Evolutionary conservation across 257 asterid genomes (phyloP).

Genomic region (Ilex asprella): DNA sequence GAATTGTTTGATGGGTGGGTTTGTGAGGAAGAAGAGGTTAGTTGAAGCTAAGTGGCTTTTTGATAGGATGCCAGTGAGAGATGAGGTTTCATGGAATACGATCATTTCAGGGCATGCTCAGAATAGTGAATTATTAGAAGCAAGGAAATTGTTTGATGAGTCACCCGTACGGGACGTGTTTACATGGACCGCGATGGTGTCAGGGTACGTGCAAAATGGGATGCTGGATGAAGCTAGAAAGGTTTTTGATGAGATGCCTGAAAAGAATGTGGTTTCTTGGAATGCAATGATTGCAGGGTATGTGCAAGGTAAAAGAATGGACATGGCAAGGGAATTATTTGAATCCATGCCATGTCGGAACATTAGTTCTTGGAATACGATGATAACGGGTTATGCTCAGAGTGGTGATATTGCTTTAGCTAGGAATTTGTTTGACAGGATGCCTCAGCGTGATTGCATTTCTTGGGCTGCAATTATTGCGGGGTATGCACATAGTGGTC

Average conservation of each 20-base stretch:
- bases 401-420: constrained; percentile 56
- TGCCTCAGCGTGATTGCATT: constrained; percentile 77
- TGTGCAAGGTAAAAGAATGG: constrained; percentile 62
- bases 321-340: constrained; percentile 67
- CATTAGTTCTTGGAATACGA: constrained; percentile 85
- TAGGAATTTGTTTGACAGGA: constrained; percentile 53
- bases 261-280: constrained; percentile 80
- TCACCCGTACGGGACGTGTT: constrained; percentile 66
- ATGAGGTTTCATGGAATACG: constrained; percentile 83
- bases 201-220: constrained; percentile 80
- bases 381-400: constrained; percentile 86
- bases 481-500: constrained; percentile 72
- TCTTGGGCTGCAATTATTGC: constrained; percentile 96
- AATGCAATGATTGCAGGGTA: constrained; percentile 92
- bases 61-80: constrained; percentile 66
- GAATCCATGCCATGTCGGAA: constrained; percentile 74
- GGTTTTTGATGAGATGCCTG: constrained; percentile 71
- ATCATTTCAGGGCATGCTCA: constrained; percentile 83
- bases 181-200: constrained; percentile 89
- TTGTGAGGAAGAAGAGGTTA: constrained; percentile 69
- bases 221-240: constrained; percentile 65
- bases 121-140: constrained; percentile 55
- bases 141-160: constrained; percentile 60
- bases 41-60: constrained; percentile 61
- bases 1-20: constrained; percentile 97